Percentiles rank a stretch among this genome's conserved stretches.
These are phyloP conservation scores for Kalanchoe fedtschenkoi DNA, from an alignment of 164 flowering plant genomes.

Conservation along the genomic window DNA sequence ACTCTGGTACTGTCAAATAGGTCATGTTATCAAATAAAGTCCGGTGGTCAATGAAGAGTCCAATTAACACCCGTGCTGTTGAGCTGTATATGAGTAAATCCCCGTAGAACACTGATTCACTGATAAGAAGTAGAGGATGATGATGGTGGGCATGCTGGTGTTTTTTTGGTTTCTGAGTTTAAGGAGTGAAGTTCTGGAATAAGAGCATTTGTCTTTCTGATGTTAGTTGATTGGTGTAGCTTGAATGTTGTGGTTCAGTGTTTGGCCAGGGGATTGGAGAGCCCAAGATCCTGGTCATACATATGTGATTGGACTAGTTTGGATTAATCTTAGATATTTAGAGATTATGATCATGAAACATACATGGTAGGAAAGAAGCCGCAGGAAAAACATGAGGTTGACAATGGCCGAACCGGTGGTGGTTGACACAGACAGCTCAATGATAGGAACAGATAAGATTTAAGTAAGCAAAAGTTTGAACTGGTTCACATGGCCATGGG, in stretches of 20 bases:
- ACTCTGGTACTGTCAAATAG: neutral
- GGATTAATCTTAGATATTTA: neutral
- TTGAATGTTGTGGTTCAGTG: neutral
- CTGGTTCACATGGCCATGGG: constrained; percentile 6
- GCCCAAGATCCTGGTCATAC: neutral
- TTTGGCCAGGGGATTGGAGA: neutral
- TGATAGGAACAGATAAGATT: neutral
- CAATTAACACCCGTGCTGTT: neutral
- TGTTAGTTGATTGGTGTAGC: neutral
- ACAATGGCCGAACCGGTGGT: neutral
- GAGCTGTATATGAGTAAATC: neutral
- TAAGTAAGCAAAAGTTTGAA: constrained; percentile 1
- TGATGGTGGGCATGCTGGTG: neutral
- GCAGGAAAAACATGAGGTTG: neutral
- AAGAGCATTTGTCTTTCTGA: neutral
- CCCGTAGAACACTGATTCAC: neutral
- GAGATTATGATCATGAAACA: neutral
- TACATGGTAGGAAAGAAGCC: neutral
- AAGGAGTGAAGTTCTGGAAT: neutral
- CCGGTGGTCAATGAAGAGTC: neutral
- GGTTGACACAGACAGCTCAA: constrained; percentile 4
- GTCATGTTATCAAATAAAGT: neutral
- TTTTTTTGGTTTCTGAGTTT: neutral
- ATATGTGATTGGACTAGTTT: neutral
- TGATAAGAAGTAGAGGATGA: neutral